Evolutionary conservation across 192 early-diverging fungal genomes (phyloP).

Genomic region (Podila minutissima): DNA sequence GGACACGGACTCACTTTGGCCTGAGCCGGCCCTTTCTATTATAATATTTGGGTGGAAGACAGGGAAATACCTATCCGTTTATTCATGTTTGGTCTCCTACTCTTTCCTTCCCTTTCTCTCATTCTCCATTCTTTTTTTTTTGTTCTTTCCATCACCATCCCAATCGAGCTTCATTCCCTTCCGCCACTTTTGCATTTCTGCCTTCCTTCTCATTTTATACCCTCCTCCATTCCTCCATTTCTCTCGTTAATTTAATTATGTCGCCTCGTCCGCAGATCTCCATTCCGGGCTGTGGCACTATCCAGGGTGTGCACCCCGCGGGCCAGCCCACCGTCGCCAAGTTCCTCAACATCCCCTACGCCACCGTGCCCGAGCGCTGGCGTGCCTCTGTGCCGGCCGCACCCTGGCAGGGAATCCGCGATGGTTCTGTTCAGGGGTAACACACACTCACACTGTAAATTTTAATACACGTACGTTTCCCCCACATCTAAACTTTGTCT

Average conservation of each 20-base stretch:
- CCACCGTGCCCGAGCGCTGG: slow-evolving; percentile 46
- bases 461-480: too few relatives aligned
- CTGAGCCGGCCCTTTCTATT: slow-evolving; percentile 54
- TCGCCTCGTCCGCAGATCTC: slow-evolving; percentile 19
- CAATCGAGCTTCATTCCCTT: neutral
- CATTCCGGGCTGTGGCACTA: slow-evolving; percentile 26
- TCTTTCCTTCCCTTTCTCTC: neutral
- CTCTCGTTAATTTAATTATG: neutral
- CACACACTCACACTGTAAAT: neutral
- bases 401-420: slow-evolving; percentile 35
- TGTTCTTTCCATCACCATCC: neutral
- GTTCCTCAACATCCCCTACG: slow-evolving; percentile 46
- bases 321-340: slow-evolving; percentile 8
- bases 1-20: slow-evolving; percentile 75
- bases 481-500: too few relatives aligned
- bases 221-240: neutral
- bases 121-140: neutral
- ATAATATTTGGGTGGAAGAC: neutral
- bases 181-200: neutral
- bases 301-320: slow-evolving; percentile 12
- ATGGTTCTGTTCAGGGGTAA: slow-evolving; percentile 32
- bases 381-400: slow-evolving; percentile 19
- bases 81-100: neutral
- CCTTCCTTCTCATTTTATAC: neutral
- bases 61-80: neutral